These are phyloP conservation scores for Boletus speciosus DNA, from an alignment of 768 basidiomycete genomes.

Conservation along the genomic window DNA sequence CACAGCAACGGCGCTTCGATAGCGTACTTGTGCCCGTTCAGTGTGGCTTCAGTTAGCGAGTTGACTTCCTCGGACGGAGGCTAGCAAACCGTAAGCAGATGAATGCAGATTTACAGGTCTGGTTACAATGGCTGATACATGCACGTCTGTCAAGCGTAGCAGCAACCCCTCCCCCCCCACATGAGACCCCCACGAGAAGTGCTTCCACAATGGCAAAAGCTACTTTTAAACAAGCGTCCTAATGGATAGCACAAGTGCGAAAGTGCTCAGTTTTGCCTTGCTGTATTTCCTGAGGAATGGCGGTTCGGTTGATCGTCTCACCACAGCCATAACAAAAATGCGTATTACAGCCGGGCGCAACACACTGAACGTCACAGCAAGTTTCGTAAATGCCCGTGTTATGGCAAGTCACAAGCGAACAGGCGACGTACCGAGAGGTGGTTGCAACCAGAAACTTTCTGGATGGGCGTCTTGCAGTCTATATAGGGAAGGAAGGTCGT, in stretches of 20 bases:
- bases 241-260: conserved; percentile 26
- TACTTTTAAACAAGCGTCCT: neutral
- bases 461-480: conserved; percentile 49
- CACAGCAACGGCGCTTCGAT: conserved; percentile 5
- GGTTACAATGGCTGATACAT: neutral
- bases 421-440: conserved; percentile 50
- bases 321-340: conserved; percentile 57
- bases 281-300: conserved; percentile 30
- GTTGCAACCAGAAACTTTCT: conserved; percentile 52
- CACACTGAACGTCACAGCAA: conserved; percentile 37
- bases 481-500: neutral
- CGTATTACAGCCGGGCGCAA: conserved; percentile 54
- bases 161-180: neutral
- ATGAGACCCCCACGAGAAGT: no score
- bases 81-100: neutral
- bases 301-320: conserved; percentile 40
- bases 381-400: neutral
- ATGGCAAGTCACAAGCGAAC: neutral
- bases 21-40: neutral
- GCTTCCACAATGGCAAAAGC: no score
- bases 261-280: conserved; percentile 34
- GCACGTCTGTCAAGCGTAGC: neutral
- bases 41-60: neutral
- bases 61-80: no score
- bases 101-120: neutral